Base-by-base conservation (phyloP, 2,329 filamentous ascomycete species). In the Phoma sp. region DNA sequence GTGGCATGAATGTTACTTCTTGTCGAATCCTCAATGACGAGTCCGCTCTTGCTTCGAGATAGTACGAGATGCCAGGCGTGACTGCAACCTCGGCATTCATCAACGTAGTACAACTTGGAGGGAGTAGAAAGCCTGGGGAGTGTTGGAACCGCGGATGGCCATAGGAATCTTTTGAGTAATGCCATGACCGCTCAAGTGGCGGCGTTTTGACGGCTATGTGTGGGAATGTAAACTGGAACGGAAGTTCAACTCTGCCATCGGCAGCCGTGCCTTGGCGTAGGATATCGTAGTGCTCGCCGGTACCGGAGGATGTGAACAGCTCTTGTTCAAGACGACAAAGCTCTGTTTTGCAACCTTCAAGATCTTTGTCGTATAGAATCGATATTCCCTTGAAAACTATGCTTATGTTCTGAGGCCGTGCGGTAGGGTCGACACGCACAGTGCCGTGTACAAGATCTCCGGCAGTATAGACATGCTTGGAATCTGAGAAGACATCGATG, bases 141-240 rank as follows among this genome's bases (percentile, higher is more conserved):
- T 69, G 66, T 33, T 69, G 66, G 14, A 69, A 66, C 8, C 58
- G 59, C 29, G 61, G 60, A 29, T 66, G 63, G 25, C 65, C 59
- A 39, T 51, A 59, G 5, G 58, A 55, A 30, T 67, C 65, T 11
- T 61, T 44, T 2, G 56, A 53, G 8, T 65, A 52, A 24, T 58
- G 55, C 60, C 56, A 64, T 10, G 42, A 27, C 39, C 57, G 47
- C 23, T 49, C 56, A 2, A 58, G 24, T 18, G 62, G 62, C 24
- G 58, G 63, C 7, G 48, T 29, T 37, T 59, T 39, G n/a, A 53
- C 59, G 6, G 59, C 65, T 11, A 45, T 33, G 5, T 59, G 59
- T 3, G 67, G 65, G 41, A 67, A 69, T n/a, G 35, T 60, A 40
- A 71, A 66, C 36, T 64, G 54, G 33, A 71, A 71, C 11, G 61